Evolutionary conservation across 2,329 filamentous ascomycete species (phyloP).

Genomic region (Colletotrichum sp.): DNA sequence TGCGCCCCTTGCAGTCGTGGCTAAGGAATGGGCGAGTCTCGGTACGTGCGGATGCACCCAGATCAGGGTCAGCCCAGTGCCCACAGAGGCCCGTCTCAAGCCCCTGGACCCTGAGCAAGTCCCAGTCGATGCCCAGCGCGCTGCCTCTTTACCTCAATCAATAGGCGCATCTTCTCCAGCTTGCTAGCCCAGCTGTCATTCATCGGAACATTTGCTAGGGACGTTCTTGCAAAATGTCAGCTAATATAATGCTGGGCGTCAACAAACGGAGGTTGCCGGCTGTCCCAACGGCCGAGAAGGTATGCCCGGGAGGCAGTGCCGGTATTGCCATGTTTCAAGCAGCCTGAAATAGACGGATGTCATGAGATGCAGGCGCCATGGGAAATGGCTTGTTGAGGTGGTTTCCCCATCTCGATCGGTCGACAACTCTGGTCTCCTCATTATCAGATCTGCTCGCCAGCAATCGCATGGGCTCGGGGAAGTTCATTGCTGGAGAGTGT

Average conservation of each 20-base stretch:
- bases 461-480: not conserved
- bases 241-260: not conserved
- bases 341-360: not conserved
- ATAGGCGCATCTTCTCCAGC: not conserved
- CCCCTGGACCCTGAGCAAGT: not conserved
- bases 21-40: not conserved
- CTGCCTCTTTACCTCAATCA: not conserved
- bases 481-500: not conserved
- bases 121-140: not conserved
- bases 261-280: not conserved
- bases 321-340: constrained; percentile 12
- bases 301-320: not conserved
- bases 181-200: not conserved
- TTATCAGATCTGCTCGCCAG: not conserved
- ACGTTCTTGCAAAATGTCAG: not conserved
- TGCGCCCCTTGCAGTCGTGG: constrained; percentile 10
- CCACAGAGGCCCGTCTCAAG: not conserved
- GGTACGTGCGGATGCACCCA: not conserved
- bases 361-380: not conserved
- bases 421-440: not conserved
- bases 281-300: constrained; percentile 2
- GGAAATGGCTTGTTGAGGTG: not conserved
- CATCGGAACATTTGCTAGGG: not conserved
- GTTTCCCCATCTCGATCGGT: not conserved
- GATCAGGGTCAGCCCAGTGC: not conserved